Conservation (phyloP, 805 yeast species). For the Starmerella apicola region DNA sequence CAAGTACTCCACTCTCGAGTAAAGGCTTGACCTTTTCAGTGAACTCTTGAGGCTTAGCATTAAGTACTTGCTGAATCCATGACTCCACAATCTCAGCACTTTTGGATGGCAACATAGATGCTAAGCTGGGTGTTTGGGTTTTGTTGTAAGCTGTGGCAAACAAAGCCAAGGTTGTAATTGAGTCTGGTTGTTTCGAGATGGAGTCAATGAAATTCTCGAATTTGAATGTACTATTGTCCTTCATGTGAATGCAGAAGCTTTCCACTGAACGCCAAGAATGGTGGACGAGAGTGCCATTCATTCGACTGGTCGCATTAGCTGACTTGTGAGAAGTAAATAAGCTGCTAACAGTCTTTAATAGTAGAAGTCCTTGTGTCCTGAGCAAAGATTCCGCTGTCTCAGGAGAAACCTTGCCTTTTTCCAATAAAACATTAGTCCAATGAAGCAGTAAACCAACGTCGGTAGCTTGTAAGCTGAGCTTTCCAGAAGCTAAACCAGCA, state of each 20-base stretch:
- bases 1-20: conserved; percentile 13
- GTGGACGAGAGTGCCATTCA: conserved; percentile 2
- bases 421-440: conserved; percentile 6
- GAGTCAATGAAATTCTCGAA: neutral
- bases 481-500: neutral
- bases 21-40: conserved; percentile 7
- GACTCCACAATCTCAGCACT: conserved; percentile 8
- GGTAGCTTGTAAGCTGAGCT: conserved; percentile 1
- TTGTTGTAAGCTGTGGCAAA: conserved; percentile 1
- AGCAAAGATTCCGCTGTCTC: neutral
- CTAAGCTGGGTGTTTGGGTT: conserved; percentile 1
- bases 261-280: conserved; percentile 1
- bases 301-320: neutral
- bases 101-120: neutral
- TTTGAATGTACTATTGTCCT: neutral
- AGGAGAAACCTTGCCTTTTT: neutral
- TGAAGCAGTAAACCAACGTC: conserved; percentile 9
- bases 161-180: neutral
- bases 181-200: neutral
- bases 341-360: neutral
- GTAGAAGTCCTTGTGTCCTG: conserved; percentile 4
- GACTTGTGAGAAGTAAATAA: conserved; percentile 1
- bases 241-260: neutral
- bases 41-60: conserved; percentile 21
- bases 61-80: conserved; percentile 26